Evolutionary conservation across 2,329 filamentous ascomycete genomes (phyloP), one percentile per base, ranked within the genome.

Genomic region (Aspergillus alliaceus): DNA sequence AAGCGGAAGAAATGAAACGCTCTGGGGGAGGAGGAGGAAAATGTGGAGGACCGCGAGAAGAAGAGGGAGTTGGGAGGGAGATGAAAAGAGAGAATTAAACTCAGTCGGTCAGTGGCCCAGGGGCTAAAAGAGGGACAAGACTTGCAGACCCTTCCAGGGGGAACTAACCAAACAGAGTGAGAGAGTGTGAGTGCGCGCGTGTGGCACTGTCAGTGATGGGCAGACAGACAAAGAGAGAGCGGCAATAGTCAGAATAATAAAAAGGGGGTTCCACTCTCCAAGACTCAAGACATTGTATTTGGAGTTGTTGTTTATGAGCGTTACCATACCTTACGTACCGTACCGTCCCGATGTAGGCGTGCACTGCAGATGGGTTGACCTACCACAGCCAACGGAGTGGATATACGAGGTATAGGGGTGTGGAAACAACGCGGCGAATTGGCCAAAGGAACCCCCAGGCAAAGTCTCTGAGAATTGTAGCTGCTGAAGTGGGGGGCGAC

Each of bases 61-160:
- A 35, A 51, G 63, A 66, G 60, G 64, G 56, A 44, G 62, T 62
- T 58, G 52, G 61, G 61, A 64, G 50, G 59, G 64, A 62, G 64
- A 60, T 61, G 61, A 54, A 60, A 52, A 58, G 59, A 61, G 58
- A 58, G 54, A 62, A 62, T 57, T 59, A 56, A 53, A 58, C 54
- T 59, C 20, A 47, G 53, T 54, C 46, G 56, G 48, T 50, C 47
- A 50, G 53, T 56, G 54, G 64, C 56, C 57, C 57, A 57, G 54
- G 59, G 59, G 55, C 42, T 49, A 53, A 53, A 51, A 53, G 55
- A 49, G 35, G 50, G 55, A 53, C 55, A 53, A 42, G 51, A 37
- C 24, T 51, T 49, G 52, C 46, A 53, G 56, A 51, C 51, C 53
- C 56, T 58, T 55, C 56, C 56, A 61, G 59, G 59, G 57, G 51